phyloP scores from a whole-genome alignment of 2,329 filamentous ascomycete genomes.

The Coniosporium tulheliwenetii region DNA sequence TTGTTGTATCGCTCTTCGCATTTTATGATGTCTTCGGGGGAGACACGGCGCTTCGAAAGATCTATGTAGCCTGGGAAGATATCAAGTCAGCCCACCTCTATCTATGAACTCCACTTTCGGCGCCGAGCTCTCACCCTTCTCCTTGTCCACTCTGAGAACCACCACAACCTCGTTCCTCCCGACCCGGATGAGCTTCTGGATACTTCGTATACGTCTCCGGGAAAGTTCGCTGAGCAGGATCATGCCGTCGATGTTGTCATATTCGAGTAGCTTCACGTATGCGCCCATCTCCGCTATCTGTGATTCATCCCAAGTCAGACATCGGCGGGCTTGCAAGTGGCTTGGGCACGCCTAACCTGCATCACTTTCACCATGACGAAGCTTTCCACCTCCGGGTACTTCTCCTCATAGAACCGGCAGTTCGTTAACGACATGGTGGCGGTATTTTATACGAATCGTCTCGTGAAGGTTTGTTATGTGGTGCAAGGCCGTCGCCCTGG shows the following conservation, averaged over 20 bases:
- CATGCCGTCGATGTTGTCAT: slow-evolving; percentile 99
- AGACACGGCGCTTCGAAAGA: slow-evolving; percentile 95
- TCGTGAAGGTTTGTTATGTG: not conserved
- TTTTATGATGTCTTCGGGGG: slow-evolving; percentile 92
- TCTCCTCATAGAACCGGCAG: slow-evolving; percentile 95
- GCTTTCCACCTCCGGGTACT: slow-evolving; percentile 95
- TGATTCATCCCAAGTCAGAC: not conserved
- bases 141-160: slow-evolving; percentile 96
- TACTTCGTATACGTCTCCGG: slow-evolving; percentile 92
- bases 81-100: slow-evolving; percentile 7
- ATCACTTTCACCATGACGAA: slow-evolving; percentile 99
- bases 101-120: not conserved
- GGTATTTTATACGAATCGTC: slow-evolving; percentile 11
- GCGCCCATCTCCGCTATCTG: slow-evolving; percentile 99
- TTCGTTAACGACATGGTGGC: slow-evolving; percentile 86
- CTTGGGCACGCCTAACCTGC: slow-evolving; percentile 45
- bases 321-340: too few relatives aligned
- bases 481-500: not conserved
- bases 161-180: slow-evolving; percentile 98
- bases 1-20: slow-evolving; percentile 99
- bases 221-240: slow-evolving; percentile 96
- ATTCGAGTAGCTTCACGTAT: slow-evolving; percentile 98
- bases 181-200: slow-evolving; percentile 97
- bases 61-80: slow-evolving; percentile 72
- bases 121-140: slow-evolving; percentile 52